These are phyloP conservation scores for Neoboletus brunneissimus DNA, from an alignment of 768 basidiomycete species.

Conservation along the genomic window DNA sequence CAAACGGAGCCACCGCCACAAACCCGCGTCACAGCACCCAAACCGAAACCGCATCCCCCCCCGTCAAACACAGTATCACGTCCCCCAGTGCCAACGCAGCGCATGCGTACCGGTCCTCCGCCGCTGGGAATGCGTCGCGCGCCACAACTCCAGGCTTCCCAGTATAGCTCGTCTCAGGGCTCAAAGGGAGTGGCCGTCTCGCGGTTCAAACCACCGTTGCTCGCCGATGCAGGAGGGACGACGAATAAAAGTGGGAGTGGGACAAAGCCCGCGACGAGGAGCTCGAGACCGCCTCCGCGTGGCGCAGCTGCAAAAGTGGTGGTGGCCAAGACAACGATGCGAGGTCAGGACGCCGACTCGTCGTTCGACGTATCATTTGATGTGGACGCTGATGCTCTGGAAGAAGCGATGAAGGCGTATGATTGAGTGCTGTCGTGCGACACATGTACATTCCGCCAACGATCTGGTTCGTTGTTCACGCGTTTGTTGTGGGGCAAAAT, in stretches of 20 bases:
- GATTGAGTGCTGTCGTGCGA: conserved; percentile 12
- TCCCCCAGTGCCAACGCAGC: conserved; percentile 12
- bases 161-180: conserved; percentile 20
- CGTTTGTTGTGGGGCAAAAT: not conserved
- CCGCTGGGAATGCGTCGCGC: conserved; percentile 31
- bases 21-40: not conserved
- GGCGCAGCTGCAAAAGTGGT: not conserved
- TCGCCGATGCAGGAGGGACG: conserved; percentile 3
- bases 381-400: conserved; percentile 28
- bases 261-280: not conserved
- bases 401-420: conserved; percentile 32
- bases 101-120: conserved; percentile 19
- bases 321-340: not conserved
- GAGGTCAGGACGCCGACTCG: conserved; percentile 25
- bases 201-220: conserved; percentile 30
- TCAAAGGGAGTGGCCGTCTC: conserved; percentile 18
- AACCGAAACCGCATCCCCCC: not conserved
- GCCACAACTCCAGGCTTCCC: conserved; percentile 16
- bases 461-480: not conserved
- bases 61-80: not conserved
- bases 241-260: not conserved
- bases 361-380: conserved; percentile 34
- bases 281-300: not conserved
- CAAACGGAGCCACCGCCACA: not conserved
- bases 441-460: not conserved